Base-by-base conservation (phyloP, 2,329 filamentous ascomycete species). In the Cytospora piceicola region DNA sequence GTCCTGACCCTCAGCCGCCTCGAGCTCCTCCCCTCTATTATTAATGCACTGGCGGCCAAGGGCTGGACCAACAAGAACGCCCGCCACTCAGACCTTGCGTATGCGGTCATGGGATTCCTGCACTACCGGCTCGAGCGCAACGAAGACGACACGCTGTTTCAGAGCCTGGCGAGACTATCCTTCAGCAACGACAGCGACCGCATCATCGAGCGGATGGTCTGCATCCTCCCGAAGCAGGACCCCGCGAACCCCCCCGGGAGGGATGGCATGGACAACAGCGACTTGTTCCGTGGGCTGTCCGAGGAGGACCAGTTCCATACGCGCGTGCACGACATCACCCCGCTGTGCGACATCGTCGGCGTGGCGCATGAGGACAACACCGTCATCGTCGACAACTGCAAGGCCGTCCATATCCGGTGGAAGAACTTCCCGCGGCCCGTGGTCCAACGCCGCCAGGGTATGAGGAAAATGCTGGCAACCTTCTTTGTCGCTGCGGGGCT, bases 251-350 rank as follows among this genome's bases (percentile, higher is more conserved):
- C n/a, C 53, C 53, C 53, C 15, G 29, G 11, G 4, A 29, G 24
- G 30, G 20, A 39, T 29, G 27, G 15, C 58, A 3, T 27, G 5
- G 58, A 60, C 46, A 22, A 52, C 7, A 61, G 63, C 49, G 68
- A 69, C 30, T 62, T 68, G 2, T 70, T 68, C 57, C 58, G 69
- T 8, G 71, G 69, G 54, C 69, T 72, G n/a, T 67, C 68, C 6
- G 59, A 69, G 14, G 59, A 66, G 9, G 75, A 76, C 64, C 69
- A 70, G 30, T 75, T 70, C 39, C 69, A 67, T 8, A 70, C 69
- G 17, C 73, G 72, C 30, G 67, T 76, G 6, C 76, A 74, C 73
- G 73, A 76, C 61, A 72, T 77, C 34, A 59, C 73, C 22, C 75
- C 75, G 3, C 67, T 68, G 6, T 75, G 74, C 57, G 70, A 75